Conservation (phyloP, 2,329 filamentous ascomycete species). For the Phialophora tarda region DNA sequence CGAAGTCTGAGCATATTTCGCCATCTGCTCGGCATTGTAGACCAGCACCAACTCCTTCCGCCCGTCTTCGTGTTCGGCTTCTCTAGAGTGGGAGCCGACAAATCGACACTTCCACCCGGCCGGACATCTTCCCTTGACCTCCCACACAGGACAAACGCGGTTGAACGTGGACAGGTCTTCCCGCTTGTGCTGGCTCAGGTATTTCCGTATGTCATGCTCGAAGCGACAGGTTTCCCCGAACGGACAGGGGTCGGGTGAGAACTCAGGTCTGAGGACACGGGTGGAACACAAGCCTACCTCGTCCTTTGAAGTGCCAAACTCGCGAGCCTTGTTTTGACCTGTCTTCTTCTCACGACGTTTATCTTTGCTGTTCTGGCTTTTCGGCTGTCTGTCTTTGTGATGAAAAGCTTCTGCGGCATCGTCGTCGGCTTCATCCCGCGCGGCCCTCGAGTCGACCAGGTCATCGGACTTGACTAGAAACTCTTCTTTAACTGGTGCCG, state of each 20-base stretch:
- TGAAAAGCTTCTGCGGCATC: constrained; percentile 65
- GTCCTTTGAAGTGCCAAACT: constrained; percentile 81
- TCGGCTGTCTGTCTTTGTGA: constrained; percentile 49
- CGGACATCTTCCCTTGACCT: constrained; percentile 74
- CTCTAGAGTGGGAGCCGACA: constrained; percentile 81
- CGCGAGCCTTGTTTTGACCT: constrained; percentile 82
- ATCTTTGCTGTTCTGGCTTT: constrained; percentile 45
- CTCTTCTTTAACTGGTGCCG: constrained; percentile 76
- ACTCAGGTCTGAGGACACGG: constrained; percentile 73
- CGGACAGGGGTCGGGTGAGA: constrained; percentile 75
- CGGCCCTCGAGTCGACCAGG: constrained; percentile 40
- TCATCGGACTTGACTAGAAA: constrained; percentile 50
- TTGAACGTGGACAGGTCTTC: constrained; percentile 77
- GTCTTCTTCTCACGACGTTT: constrained; percentile 67
- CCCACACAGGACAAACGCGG: constrained; percentile 81
- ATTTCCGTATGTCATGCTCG: constrained; percentile 83
- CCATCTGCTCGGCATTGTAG: constrained; percentile 52
- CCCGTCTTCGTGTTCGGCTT: constrained; percentile 77
- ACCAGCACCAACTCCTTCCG: constrained; percentile 79
- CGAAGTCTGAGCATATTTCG: constrained; percentile 23
- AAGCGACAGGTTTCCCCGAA: constrained; percentile 82
- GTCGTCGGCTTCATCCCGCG: constrained; percentile 54
- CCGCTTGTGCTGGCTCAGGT: constrained; percentile 80
- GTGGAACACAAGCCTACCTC: constrained; percentile 77
- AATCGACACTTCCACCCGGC: constrained; percentile 96